Evolutionary conservation across 768 basidiomycete species (phyloP), one percentile per base, ranked within the genome.

Genomic region (Lentinula edodes): DNA sequence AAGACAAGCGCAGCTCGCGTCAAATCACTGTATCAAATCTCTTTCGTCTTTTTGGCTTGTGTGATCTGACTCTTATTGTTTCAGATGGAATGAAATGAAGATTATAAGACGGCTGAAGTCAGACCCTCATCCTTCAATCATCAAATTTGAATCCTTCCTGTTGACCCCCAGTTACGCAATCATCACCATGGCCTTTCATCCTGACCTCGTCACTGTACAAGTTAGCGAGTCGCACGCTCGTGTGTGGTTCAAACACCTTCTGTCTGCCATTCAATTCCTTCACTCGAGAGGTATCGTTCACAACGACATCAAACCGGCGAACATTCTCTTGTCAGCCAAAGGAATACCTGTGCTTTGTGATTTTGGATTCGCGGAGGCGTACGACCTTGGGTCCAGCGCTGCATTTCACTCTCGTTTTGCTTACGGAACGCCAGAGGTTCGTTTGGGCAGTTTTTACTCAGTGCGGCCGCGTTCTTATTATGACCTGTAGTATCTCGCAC

Each of bases 1-100:
- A 81, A 89, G 35, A 92, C 93, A 10, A 93, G 92, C 0, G 90
- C 93, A 5, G 93, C 94, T 15, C 84, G 96, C 57, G 91, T 99
- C 61, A 80, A 88, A 94, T 50, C 78, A 98, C 85, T 56, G 55
- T 97, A 69, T 63, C 88, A 78, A 1, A 10, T n/a, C 3, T 48
- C 23, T 28, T 59, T 38, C 45, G 28, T 32, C 58, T 41, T 48
- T 35, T 62, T 42, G 3, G 42, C 66, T 66, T 45, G 32, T 28
- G 3, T 28, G 28, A 28, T 28, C 23, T 15, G 32, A 32, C 61
- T 15, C 23, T 28, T 18, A 62, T 16, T 23, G 13, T 39, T 18
- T 38, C 36, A 93, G 91, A 76, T 94, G 95, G 95, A 95, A 95
- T 70, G 95, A 98, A 78, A 95, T 95, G 94, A 96, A 96, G 20